These are phyloP conservation scores for Platanthera guangdongensis DNA, from an alignment of 106 monocot genomes.

Conservation along the genomic window DNA sequence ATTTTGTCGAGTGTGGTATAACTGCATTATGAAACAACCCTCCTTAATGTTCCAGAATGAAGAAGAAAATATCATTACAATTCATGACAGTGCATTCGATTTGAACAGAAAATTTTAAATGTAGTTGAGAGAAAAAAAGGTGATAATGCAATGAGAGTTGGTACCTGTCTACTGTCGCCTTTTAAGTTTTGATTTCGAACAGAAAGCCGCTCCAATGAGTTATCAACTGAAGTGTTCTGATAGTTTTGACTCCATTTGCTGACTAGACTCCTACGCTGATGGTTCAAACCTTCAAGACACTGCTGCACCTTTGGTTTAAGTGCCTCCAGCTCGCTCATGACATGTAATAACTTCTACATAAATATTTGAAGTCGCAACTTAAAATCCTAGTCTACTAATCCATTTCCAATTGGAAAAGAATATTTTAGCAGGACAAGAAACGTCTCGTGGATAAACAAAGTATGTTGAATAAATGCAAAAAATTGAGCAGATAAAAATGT, in stretches of 20 bases:
- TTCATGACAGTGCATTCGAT: neutral
- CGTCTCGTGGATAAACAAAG: neutral
- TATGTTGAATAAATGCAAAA: neutral
- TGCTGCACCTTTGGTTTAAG: slow-evolving; percentile 65
- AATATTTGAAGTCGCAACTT: neutral
- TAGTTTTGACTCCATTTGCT: slow-evolving; percentile 23
- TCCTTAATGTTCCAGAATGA: neutral
- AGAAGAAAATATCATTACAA: neutral
- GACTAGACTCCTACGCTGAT: slow-evolving; percentile 36
- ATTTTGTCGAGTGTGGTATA: neutral
- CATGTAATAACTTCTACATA: slow-evolving; percentile 52
- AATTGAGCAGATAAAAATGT: neutral
- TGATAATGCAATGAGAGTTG: neutral
- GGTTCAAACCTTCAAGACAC: slow-evolving; percentile 52
- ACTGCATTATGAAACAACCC: slow-evolving; percentile 16
- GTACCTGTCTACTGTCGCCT: slow-evolving; percentile 36
- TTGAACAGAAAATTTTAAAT: neutral
- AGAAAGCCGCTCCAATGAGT: slow-evolving; percentile 48
- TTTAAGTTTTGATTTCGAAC: slow-evolving; percentile 18
- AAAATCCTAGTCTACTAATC: neutral
- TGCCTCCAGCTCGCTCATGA: slow-evolving; percentile 57
- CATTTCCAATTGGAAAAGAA: slow-evolving; percentile 1
- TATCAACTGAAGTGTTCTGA: slow-evolving; percentile 19
- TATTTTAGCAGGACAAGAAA: neutral
- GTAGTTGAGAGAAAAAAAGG: neutral